phyloP scores from a whole-genome alignment of 306 rosid species.

The Fagus sylvatica region DNA sequence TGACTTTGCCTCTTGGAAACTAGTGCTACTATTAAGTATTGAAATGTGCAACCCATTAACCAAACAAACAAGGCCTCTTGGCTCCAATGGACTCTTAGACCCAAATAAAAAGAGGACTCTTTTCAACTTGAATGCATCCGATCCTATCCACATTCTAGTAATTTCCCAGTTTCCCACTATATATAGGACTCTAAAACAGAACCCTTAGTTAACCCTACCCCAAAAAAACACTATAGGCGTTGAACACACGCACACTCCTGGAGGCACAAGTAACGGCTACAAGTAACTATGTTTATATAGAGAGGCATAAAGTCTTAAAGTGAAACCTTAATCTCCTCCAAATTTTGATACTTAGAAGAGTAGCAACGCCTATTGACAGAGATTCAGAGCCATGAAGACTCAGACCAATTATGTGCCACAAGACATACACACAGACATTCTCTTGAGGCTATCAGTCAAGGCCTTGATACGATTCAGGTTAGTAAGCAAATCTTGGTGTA shows the following conservation, averaged over 20 bases:
- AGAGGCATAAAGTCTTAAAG: too few species aligned
- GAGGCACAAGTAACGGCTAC: too few species aligned
- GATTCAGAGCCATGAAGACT: background rate
- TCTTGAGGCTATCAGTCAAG: slow-evolving; percentile 1
- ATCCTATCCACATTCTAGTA: background rate
- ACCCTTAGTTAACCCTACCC: too few species aligned
- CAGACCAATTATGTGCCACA: background rate
- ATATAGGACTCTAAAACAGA: too few species aligned
- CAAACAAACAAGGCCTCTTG: too few species aligned
- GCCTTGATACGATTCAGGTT: background rate
- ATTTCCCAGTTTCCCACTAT: too few species aligned
- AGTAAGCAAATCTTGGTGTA: background rate
- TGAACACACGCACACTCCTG: background rate
- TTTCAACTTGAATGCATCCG: background rate
- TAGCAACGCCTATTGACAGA: background rate
- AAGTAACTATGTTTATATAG: too few species aligned
- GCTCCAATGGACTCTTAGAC: background rate
- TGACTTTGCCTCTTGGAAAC: too few species aligned
- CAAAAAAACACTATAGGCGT: background rate
- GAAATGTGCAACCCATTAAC: too few species aligned
- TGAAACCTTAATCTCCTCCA: background rate
- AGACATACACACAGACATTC: background rate
- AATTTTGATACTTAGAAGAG: background rate
- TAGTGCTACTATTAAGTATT: too few species aligned
- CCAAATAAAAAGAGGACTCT: too few species aligned